Evolutionary conservation across 805 yeast genomes (phyloP).

Genomic region (Groenewaldozyma tartarivorans): DNA sequence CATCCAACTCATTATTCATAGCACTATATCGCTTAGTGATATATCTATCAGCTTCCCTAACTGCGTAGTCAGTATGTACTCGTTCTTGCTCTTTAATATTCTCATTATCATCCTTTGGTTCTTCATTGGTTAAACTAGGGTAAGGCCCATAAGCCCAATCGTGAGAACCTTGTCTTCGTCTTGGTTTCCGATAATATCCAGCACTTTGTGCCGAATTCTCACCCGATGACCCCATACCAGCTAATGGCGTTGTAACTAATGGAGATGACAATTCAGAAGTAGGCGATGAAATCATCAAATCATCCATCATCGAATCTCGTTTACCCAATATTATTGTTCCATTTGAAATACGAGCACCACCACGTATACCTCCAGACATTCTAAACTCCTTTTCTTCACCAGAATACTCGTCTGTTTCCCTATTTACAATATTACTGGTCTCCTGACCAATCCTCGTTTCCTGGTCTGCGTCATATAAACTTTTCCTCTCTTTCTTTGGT

Average conservation of each 20-base stretch:
- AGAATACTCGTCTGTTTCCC: not conserved
- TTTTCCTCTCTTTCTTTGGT: not conserved
- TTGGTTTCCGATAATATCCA: slow-evolving; percentile 16
- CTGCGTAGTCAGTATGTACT: slow-evolving; percentile 40
- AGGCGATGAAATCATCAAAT: slow-evolving; percentile 12
- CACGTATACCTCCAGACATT: slow-evolving; percentile 2
- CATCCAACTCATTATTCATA: slow-evolving; percentile 1
- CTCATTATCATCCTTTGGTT: not conserved
- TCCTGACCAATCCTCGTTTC: not conserved
- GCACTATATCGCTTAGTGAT: slow-evolving; percentile 11
- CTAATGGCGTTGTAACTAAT: slow-evolving; percentile 5
- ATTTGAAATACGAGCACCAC: not conserved
- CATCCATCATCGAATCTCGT: slow-evolving; percentile 12
- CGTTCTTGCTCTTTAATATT: not conserved
- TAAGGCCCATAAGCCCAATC: slow-evolving; percentile 13
- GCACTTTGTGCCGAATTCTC: slow-evolving; percentile 1
- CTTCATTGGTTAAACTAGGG: not conserved
- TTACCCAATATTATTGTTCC: not conserved
- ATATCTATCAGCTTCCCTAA: slow-evolving; percentile 51
- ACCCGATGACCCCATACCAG: not conserved
- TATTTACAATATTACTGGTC: not conserved
- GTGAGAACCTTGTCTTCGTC: slow-evolving; percentile 14
- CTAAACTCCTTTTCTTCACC: too few species aligned
- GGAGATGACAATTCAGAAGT: slow-evolving; percentile 13
- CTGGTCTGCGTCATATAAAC: slow-evolving; percentile 5